Conservation (phyloP, 495 filamentous ascomycete genomes). For the Hyaloscypha bicolor region DNA sequence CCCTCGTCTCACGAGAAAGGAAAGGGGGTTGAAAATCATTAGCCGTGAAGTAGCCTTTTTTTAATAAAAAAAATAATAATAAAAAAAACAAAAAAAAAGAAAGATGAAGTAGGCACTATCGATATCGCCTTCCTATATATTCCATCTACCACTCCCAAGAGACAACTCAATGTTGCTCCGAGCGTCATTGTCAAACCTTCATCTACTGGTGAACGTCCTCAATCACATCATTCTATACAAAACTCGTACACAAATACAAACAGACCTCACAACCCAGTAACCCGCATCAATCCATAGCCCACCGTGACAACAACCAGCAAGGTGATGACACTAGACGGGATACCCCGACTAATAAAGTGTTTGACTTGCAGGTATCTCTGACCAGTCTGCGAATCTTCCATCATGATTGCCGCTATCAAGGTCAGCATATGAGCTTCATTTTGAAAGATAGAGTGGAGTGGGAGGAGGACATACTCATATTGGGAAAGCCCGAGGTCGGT, state of each 20-base stretch:
- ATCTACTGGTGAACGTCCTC: not conserved
- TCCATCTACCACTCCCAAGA: too few species aligned
- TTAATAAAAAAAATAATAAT: too few species aligned
- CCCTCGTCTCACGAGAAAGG: too few species aligned
- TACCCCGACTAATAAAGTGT: constrained; percentile 90
- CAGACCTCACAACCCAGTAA: constrained; percentile 63
- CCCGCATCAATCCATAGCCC: constrained; percentile 85
- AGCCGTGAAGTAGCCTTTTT: too few species aligned
- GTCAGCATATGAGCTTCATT: constrained; percentile 31
- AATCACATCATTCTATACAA: not conserved
- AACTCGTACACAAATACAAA: not conserved
- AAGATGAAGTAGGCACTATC: too few species aligned
- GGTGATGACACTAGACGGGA: constrained; percentile 81
- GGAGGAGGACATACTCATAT: constrained; percentile 82
- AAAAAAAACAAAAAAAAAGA: too few species aligned
- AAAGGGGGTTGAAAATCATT: too few species aligned
- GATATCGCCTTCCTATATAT: too few species aligned
- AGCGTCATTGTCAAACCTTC: too few species aligned
- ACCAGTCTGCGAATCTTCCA: constrained; percentile 89
- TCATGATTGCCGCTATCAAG: constrained; percentile 90
- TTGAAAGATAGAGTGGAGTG: constrained; percentile 6
- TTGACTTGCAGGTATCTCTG: constrained; percentile 89
- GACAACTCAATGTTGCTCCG: too few species aligned
- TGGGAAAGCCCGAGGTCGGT: constrained; percentile 95
- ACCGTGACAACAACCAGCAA: constrained; percentile 81